phyloP scores from a whole-genome alignment of 1,139 yeast species.

The Pichia sp. region DNA sequence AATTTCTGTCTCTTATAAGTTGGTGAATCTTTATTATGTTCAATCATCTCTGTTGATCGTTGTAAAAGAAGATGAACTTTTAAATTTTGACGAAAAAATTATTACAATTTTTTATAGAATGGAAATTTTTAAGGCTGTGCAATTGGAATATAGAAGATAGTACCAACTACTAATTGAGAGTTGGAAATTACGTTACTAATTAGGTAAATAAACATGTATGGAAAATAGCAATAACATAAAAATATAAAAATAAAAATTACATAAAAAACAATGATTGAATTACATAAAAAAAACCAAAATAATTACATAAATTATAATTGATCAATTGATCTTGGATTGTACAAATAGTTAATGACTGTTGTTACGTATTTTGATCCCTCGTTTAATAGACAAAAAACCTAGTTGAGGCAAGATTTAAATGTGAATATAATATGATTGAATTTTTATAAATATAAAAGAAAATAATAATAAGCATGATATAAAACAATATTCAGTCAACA shows the following conservation, averaged over 20 bases:
- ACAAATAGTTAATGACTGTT: no score
- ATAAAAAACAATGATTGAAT: no score
- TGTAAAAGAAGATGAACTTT: no score
- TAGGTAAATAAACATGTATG: no score
- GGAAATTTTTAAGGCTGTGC: not conserved
- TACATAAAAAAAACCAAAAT: no score
- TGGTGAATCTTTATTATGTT: not conserved
- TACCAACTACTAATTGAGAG: not conserved
- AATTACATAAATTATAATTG: no score
- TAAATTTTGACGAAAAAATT: no score
- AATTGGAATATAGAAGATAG: not conserved
- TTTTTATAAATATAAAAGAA: not conserved
- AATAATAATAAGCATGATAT: not conserved
- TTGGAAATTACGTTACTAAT: not conserved
- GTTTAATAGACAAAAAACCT: no score
- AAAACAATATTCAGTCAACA: not conserved
- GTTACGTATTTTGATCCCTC: no score
- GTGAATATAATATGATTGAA: not conserved
- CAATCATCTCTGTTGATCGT: not conserved
- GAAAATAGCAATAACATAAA: no score
- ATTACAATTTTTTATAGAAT: not conserved
- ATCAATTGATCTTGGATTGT: no score
- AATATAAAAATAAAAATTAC: no score
- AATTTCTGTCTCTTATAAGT: constrained; percentile 1
- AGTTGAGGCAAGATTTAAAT: not conserved